phyloP scores from a whole-genome alignment of 1,284 basidiomycete species.

The Rhodotorula sp. region DNA sequence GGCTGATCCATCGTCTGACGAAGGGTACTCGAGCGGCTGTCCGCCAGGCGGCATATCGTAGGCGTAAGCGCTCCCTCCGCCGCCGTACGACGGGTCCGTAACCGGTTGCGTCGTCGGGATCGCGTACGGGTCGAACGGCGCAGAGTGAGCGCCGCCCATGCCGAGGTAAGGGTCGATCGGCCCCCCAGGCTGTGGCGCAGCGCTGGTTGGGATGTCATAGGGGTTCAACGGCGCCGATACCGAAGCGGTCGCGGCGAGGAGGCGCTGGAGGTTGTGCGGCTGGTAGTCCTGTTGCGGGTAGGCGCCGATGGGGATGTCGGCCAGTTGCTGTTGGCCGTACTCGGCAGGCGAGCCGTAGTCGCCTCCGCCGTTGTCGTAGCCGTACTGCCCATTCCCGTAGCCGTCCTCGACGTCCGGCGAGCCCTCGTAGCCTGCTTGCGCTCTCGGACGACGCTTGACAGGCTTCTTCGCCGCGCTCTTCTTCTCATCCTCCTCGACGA shows the following conservation, averaged over 20 bases:
- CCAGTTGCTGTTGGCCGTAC: constrained; percentile 4
- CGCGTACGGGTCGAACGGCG: constrained; percentile 22
- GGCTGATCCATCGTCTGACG: constrained; percentile 11
- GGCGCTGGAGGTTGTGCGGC: constrained; percentile 14
- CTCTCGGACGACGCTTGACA: not conserved
- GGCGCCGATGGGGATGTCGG: not conserved
- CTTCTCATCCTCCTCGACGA: constrained; percentile 57
- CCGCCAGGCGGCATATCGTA: constrained; percentile 21
- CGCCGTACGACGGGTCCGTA: constrained; percentile 13
- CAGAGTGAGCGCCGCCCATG: not conserved
- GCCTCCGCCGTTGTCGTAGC: not conserved
- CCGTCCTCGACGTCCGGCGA: not conserved
- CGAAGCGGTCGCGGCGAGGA: constrained; percentile 9
- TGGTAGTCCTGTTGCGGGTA: constrained; percentile 1
- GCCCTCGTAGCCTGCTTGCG: constrained; percentile 4
- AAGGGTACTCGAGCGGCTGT: constrained; percentile 17
- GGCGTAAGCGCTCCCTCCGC: constrained; percentile 7
- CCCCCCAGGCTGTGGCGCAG: not conserved
- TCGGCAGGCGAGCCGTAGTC: constrained; percentile 1
- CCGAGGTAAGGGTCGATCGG: constrained; percentile 16
- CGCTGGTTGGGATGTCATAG: constrained; percentile 19
- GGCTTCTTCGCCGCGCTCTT: not conserved
- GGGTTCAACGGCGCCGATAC: constrained; percentile 4
- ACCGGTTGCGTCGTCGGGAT: constrained; percentile 9
- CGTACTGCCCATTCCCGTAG: not conserved